phyloP scores from a whole-genome alignment of 2,329 filamentous ascomycete genomes.

The Ceratocystis albifundus region DNA sequence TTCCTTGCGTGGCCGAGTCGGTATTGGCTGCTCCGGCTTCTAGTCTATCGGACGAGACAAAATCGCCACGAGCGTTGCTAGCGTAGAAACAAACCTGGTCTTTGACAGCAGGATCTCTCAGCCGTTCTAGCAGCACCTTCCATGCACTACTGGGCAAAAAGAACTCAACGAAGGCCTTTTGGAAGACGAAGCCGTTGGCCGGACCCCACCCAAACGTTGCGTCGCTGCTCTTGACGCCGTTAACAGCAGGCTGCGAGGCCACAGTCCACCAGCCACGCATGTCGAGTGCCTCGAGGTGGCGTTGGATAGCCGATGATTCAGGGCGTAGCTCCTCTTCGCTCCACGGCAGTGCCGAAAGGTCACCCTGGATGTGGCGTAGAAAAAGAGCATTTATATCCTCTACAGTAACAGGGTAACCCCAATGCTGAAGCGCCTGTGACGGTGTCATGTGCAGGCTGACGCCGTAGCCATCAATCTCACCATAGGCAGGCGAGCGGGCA shows the following conservation, averaged over 20 bases:
- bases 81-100: constrained; percentile 79
- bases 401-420: constrained; percentile 62
- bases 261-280: constrained; percentile 87
- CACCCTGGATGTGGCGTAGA: constrained; percentile 65
- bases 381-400: constrained; percentile 73
- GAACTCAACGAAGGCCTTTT: constrained; percentile 96
- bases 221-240: constrained; percentile 67
- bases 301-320: constrained; percentile 71
- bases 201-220: constrained; percentile 88
- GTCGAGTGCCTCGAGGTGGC: constrained; percentile 66
- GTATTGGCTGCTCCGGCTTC: constrained; percentile 16
- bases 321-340: constrained; percentile 77
- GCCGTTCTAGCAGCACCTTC: constrained; percentile 49
- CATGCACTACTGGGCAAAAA: constrained; percentile 72
- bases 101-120: constrained; percentile 47
- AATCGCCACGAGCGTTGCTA: constrained; percentile 64
- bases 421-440: constrained; percentile 69
- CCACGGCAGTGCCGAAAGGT: constrained; percentile 78
- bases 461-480: constrained; percentile 95
- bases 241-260: constrained; percentile 87
- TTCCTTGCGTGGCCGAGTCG: not conserved
- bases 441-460: constrained; percentile 87
- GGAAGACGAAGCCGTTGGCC: constrained; percentile 84
- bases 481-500: constrained; percentile 82
- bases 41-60: constrained; percentile 52